Base-by-base conservation (phyloP, 495 filamentous ascomycete species). In the Daldinia caldariorum region DNA sequence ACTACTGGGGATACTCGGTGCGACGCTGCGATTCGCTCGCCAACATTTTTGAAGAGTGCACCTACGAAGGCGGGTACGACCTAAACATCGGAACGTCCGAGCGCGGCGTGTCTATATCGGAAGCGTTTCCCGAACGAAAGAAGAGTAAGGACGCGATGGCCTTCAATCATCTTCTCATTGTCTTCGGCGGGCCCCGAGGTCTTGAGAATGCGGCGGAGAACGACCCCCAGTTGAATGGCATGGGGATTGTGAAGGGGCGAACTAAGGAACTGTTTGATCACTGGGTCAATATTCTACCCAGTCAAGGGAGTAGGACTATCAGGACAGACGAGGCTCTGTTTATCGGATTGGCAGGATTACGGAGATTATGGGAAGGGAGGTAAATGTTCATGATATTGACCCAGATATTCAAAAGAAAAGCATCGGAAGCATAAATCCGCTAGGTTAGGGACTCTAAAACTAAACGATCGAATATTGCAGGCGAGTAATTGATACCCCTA, bases 301-400 rank as follows among this genome's bases (percentile, higher is more conserved):
- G 87, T 2, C 90, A 94, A 74, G 92, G 91, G 1, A 92, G 89
- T 72, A 81, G 91, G 69, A 91, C 88, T 1, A 93, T 94, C 61
- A 80, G 90, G 71, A 93, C 90, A 4, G 92, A 94, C 61, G 92
- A 94, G 76, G 91, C 91, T 0, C 79, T 94, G 49, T 90, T 90
- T 85, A 82, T 92, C 67, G 89, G 84, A 1, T 72, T 93, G 78
- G 85, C 83, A 66, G 85, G 83, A 1, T 70, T 92, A 69, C 83
- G 85, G 74, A 83, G 79, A 51, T 66, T 91, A 61, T 85, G 83
- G 83, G 82, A 76, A 54, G 64, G 47, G 50, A 66, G 63, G 57
- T 67, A 60, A 16, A 73, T 82, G 47, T 68, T 55, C 3, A n/a
- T 20, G n/a, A 50, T 22, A 35, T 26, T 20, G 10, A 47, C 12